Evolutionary conservation across 2,329 filamentous ascomycete species (phyloP), one percentile per base, ranked within the genome.

Genomic region (Phyllosticta citribraziliensis): DNA sequence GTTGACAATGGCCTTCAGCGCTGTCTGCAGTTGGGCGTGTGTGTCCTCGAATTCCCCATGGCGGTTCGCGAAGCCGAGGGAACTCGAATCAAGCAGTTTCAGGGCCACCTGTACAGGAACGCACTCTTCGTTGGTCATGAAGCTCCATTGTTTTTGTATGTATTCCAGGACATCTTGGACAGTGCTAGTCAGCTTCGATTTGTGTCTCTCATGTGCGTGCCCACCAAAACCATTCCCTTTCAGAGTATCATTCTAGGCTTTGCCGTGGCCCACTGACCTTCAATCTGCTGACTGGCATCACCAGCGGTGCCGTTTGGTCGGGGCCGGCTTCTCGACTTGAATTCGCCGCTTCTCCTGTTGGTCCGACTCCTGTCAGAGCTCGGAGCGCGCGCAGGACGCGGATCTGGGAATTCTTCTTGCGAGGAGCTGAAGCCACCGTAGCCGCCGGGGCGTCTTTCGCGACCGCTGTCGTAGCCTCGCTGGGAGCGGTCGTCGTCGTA

Each of bases 91-190:
- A 77, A 97, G 89, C 65, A 99, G 81, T 75, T 97, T 92, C 55
- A 99, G 81, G n/a, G 93, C 91, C 58, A 97, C 84, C 74, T 97
- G 92, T 40, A 97, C 91, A 2, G 94, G 94, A 33, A 97, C 85
- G 71, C 92, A 97, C 70, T 94, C 88, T 64, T 88, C 87, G 67
- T 88, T 83, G 65, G 89, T 90, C 88, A 99, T 94, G 67, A 91
- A 88, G 52, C 89, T 88, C 93, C 94, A 99, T 70, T 96, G 91
- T 62, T 83, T 78, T 71, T 92, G 87, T 69, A 99, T 96, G 66
- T 89, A 86, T 66, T 90, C 86, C 56, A 97, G 80, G 2, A 96
- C 79, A 64, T 83, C 82, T 79, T 53, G 14, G 33, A 9, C 53
- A 52, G 47, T 10, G 8, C 64, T 58, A 56, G 61, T 64, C 40